Evolutionary conservation across 192 early-diverging fungal genomes (phyloP), one percentile per base, ranked within the genome.

Genomic region (Allomyces macrogynus): DNA sequence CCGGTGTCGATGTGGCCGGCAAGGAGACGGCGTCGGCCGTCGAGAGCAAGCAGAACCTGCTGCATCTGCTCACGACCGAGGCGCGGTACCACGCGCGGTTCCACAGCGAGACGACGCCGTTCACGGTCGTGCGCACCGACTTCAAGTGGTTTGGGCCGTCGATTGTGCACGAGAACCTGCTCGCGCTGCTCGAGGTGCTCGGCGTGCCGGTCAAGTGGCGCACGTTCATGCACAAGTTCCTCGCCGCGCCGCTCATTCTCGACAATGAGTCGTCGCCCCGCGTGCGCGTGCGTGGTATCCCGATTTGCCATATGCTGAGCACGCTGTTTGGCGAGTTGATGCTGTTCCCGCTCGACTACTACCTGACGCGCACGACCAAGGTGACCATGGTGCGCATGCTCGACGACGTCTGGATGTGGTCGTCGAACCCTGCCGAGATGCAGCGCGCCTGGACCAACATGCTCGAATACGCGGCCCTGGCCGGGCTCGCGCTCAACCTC

Each of bases 141-240:
- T 54, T 70, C 24, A 66, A 66, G 42, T 70, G 69, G 69, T 70
- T 70, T 68, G 69, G 69, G 4, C 69, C 69, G 10, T 70, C 69
- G 12, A 69, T 70, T n/a, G 25, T 61, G 24, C 69, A 70, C 60
- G 62, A 63, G 22, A 26, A 62, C 9, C 61, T 68, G 8, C 43
- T n/a, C 18, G 22, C 64, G 20, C 9, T 68, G 4, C 20, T 68
- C 20, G 40, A 68, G 42, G 57, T 68, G 18, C 62, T 68, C 43
- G 67, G 67, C 20, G 43, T 68, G 9, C 27, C 62, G 24, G 61
- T 54, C 24, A 12, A 64, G 9, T 68, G 67, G 67, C 20, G 63
- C 27, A 43, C 61, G 27, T 68, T 68, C 62, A 44, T 68, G 61
- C 57, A 60, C 24, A 8, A 40, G 16, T 68, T 68, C 27, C 43